phyloP scores from a whole-genome alignment of 225 moss, liverwort and hornwort species.

The Sphagnum tenellum region DNA sequence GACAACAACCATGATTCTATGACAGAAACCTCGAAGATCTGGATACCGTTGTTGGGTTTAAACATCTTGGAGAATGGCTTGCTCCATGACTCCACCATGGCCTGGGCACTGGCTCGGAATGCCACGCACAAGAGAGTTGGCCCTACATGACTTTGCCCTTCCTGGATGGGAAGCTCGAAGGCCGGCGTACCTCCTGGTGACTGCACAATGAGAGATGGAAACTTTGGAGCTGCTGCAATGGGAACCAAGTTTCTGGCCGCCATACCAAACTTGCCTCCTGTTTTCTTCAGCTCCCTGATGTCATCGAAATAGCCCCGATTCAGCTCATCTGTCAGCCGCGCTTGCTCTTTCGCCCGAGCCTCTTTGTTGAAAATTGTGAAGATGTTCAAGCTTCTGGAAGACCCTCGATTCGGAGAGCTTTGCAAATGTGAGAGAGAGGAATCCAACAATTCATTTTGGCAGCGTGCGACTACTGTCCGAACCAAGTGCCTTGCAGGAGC shows the following conservation, averaged over 20 bases:
- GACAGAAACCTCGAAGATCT: constrained; percentile 55
- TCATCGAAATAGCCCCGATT: constrained; percentile 57
- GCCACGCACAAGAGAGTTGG: constrained; percentile 28
- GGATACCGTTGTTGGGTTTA: constrained; percentile 1
- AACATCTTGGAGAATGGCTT: constrained; percentile 27
- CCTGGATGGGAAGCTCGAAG: not conserved
- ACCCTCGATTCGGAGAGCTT: not conserved
- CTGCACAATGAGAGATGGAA: constrained; percentile 24
- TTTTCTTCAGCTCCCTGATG: constrained; percentile 28
- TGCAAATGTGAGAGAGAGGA: too few relatives aligned
- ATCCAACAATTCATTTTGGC: too few relatives aligned
- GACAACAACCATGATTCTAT: constrained; percentile 71
- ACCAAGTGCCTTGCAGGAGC: too few relatives aligned
- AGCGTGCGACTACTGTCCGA: too few relatives aligned
- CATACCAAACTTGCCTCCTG: constrained; percentile 28
- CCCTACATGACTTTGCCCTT: constrained; percentile 1
- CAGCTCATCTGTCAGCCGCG: constrained; percentile 34
- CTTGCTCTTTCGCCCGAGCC: constrained; percentile 29
- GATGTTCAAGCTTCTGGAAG: constrained; percentile 26
- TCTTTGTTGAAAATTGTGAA: constrained; percentile 40
- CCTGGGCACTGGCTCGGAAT: constrained; percentile 51
- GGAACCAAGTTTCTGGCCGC: constrained; percentile 32
- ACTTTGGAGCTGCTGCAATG: constrained; percentile 21
- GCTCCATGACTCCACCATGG: constrained; percentile 53
- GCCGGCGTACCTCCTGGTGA: constrained; percentile 26